These are phyloP conservation scores for Russula brevipes DNA, from an alignment of 768 basidiomycete species.

Conservation along the genomic window DNA sequence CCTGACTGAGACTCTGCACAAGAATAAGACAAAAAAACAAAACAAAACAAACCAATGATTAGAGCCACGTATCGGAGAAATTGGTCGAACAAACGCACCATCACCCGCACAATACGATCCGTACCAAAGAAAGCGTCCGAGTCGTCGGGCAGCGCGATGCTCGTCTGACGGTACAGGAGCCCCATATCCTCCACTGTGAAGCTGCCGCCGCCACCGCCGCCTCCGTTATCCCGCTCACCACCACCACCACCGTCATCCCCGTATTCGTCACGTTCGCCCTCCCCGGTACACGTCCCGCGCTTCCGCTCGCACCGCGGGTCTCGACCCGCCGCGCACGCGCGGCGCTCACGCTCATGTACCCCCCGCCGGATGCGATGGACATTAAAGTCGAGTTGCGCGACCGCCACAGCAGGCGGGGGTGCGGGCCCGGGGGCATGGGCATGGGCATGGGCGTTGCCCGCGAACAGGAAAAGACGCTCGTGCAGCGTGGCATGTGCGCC, in stretches of 20 bases:
- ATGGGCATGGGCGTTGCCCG: no score
- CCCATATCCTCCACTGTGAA: neutral
- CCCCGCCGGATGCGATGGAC: neutral
- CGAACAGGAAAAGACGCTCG: neutral
- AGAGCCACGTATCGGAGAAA: no score
- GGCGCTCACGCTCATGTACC: neutral
- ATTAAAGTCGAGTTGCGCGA: neutral
- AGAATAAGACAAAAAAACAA: neutral
- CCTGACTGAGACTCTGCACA: neutral
- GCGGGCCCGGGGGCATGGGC: neutral
- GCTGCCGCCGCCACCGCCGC: neutral
- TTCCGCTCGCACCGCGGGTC: neutral
- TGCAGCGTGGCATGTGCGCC: neutral
- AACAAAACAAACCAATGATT: no score
- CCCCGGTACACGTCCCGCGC: neutral
- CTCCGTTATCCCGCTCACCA: neutral
- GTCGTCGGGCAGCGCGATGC: neutral
- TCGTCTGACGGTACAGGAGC: neutral
- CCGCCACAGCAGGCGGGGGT: neutral
- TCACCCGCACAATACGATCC: neutral
- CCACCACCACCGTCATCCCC: neutral
- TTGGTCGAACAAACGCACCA: neutral
- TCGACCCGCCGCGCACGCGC: no score
- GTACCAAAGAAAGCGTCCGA: neutral
- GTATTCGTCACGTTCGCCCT: no score